Base-by-base conservation (phyloP, 352 stramenopile genomes). In the Phytophthora gonapodyides region DNA sequence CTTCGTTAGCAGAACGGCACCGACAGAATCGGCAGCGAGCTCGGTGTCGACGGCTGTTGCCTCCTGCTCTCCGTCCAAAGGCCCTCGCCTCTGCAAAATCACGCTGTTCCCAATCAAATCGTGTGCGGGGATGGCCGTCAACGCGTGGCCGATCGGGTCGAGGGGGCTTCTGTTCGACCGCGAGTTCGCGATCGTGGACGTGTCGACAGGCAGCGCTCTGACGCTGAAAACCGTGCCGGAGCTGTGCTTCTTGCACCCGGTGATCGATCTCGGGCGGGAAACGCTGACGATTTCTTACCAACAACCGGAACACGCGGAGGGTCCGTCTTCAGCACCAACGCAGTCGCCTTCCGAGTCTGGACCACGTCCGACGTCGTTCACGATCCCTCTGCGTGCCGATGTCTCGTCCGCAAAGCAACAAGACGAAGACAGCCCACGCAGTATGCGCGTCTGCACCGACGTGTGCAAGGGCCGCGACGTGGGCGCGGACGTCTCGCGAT, bases 51-150 rank as follows among this genome's bases (percentile, higher is more conserved):
- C 38, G 12, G 12, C 21, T 12, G 40, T 17, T 35, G 27, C 24
- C 1, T 19, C 16, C 33, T 15, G 2, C 10, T 1, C 1, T 50
- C 16, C 17, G 5, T 44, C 37, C 0, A 67, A 52, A 12, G 33
- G 49, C 7, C 58, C 62, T 12, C 66, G 75, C 10, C 51, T 91
- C 30, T 57, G 59, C 47, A 89, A 90, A 48, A 66, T 91, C 27
- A 75, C 79, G 21, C 30, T 93, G 16, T 91, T 89, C 45, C 82
- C 82, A 7, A 86, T 94, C 61, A 94, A 94, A 60, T 94, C 84
- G 27, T 91, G 84, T 42, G 64, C 73, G 8, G 84, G 76, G 0
- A 82, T 91, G 75, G 40, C 24, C n/a, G 72, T 90, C 1, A 36
- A 75, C 11, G 41, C 68, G 19, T 94, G 84, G 82, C 75, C 79